Conservation (phyloP, 176 grass and related monocot genomes). For the Carex parvula region DNA sequence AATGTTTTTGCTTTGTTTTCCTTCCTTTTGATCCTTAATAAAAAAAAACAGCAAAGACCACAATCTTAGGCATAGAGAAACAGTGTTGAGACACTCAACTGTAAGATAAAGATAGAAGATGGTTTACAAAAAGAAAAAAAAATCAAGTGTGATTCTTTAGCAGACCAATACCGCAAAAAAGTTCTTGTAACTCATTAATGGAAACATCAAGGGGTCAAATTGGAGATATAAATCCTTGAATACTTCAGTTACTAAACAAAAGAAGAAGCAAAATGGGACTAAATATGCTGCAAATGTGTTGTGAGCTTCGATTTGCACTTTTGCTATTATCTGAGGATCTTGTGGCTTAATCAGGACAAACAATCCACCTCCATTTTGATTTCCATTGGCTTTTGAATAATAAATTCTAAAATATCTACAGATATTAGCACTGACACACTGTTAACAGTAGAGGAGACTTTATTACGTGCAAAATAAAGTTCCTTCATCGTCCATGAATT, state of each 20-base stretch:
- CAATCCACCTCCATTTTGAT: background rate
- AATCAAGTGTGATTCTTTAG: constrained; percentile 27
- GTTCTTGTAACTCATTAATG: constrained; percentile 75
- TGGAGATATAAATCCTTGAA: constrained; percentile 98
- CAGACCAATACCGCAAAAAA: constrained; percentile 95
- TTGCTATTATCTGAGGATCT: too few species aligned
- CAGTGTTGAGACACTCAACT: background rate
- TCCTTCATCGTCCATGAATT: constrained; percentile 71
- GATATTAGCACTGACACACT: background rate
- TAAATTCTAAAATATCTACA: background rate
- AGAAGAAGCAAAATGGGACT: too few species aligned
- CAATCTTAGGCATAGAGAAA: background rate
- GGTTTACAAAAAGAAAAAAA: background rate
- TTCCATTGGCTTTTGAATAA: background rate
- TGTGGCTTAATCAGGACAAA: background rate
- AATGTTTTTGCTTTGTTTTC: background rate
- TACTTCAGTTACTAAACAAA: background rate
- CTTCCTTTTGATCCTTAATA: background rate
- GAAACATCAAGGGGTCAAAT: constrained; percentile 86
- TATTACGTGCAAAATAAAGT: constrained; percentile 52
- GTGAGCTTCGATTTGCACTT: too few species aligned
- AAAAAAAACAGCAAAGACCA: background rate
- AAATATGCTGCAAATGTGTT: too few species aligned
- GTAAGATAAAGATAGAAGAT: background rate
- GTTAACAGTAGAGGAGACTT: background rate